Conservation (phyloP, 371 early-diverging fungal species). For the Syncephalastrum racemosum region DNA sequence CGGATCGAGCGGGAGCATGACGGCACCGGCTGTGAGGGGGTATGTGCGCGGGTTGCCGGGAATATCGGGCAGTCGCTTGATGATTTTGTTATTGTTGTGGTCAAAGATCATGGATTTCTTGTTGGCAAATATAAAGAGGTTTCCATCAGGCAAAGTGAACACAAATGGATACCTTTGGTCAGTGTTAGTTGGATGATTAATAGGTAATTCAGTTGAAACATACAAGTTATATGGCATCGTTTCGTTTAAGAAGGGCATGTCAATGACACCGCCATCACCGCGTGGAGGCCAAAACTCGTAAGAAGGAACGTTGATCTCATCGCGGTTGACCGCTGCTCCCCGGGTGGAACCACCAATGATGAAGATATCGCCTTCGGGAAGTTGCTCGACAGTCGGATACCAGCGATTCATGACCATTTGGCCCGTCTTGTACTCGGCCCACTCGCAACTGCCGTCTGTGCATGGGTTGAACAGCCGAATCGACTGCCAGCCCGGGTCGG, state of each 20-base stretch:
- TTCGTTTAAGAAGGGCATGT: constrained; percentile 50
- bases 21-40: constrained; percentile 60
- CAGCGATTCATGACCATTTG: constrained; percentile 51
- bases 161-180: constrained; percentile 49
- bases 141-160: constrained; percentile 52
- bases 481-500: constrained; percentile 53
- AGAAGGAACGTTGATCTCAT: constrained; percentile 50
- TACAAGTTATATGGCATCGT: constrained; percentile 66
- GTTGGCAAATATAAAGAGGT: constrained; percentile 58
- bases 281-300: constrained; percentile 49
- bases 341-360: constrained; percentile 57
- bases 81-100: constrained; percentile 43
- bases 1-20: constrained; percentile 60
- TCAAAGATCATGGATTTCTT: constrained; percentile 52
- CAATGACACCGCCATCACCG: constrained; percentile 21
- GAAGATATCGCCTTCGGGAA: constrained; percentile 56
- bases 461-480: constrained; percentile 55
- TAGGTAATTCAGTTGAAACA: constrained; percentile 11
- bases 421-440: constrained; percentile 37
- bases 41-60: constrained; percentile 61
- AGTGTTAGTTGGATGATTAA: neutral
- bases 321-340: constrained; percentile 50
- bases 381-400: constrained; percentile 61
- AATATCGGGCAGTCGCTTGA: constrained; percentile 51
- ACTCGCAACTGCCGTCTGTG: constrained; percentile 40